phyloP scores from a whole-genome alignment of 2,329 filamentous ascomycete genomes.

The Simplicillium aogashimaense region DNA sequence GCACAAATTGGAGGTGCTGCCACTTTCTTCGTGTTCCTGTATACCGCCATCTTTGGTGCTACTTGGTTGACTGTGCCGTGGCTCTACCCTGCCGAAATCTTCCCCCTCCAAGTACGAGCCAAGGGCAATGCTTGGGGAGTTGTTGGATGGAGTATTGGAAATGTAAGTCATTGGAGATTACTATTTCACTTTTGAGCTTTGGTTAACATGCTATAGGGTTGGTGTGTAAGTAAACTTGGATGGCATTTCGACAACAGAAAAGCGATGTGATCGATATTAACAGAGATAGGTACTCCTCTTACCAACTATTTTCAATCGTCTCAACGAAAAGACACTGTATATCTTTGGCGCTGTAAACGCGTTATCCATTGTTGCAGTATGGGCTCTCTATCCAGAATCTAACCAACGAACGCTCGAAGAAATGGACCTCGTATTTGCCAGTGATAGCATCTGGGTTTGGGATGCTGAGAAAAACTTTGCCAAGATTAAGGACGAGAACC shows the following conservation, averaged over 20 bases:
- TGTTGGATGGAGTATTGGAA: conserved; percentile 66
- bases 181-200: no score
- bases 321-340: conserved; percentile 63
- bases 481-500: conserved; percentile 50
- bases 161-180: conserved; percentile 34
- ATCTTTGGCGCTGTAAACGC: conserved; percentile 62
- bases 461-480: conserved; percentile 57
- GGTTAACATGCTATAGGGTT: no score
- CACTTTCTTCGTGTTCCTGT: conserved; percentile 59
- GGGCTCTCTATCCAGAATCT: conserved; percentile 65
- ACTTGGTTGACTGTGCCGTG: conserved; percentile 44
- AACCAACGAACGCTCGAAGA: conserved; percentile 67
- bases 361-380: conserved; percentile 58
- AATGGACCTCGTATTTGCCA: conserved; percentile 64
- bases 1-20: conserved; percentile 53
- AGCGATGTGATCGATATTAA: no score
- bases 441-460: conserved; percentile 59
- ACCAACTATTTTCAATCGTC: conserved; percentile 50
- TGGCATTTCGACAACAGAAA: no score
- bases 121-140: conserved; percentile 71
- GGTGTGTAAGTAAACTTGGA: conserved; percentile 22
- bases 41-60: conserved; percentile 28
- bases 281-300: conserved; percentile 30
- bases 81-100: conserved; percentile 65
- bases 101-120: conserved; percentile 59